Conservation (phyloP, 257 asterid genomes). For the Paulownia fortunei region DNA sequence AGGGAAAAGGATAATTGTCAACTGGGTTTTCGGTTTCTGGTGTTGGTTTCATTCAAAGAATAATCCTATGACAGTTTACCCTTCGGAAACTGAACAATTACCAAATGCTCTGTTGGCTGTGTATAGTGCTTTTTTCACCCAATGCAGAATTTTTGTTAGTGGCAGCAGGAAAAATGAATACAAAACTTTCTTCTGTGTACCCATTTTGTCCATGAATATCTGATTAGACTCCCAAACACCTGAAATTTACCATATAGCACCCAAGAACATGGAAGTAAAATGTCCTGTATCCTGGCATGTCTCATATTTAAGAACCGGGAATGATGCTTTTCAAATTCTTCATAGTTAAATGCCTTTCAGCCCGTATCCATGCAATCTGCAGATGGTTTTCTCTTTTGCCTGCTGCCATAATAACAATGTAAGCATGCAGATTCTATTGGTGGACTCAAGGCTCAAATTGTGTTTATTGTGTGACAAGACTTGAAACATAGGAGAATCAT, state of each 20-base stretch:
- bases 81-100: conserved; percentile 22
- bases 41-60: conserved; percentile 26
- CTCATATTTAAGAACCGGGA: conserved; percentile 38
- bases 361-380: conserved; percentile 43
- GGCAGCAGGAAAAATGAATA: conserved; percentile 30
- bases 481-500: conserved; percentile 49
- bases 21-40: conserved; percentile 28
- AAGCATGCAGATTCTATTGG: conserved; percentile 58
- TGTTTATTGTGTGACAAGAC: conserved; percentile 54
- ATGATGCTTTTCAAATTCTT: conserved; percentile 40
- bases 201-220: conserved; percentile 37
- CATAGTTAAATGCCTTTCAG: conserved; percentile 47
- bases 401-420: conserved; percentile 46
- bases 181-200: conserved; percentile 19
- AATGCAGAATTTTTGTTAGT: conserved; percentile 9
- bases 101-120: conserved; percentile 30
- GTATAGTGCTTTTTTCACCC: conserved; percentile 23
- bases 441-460: conserved; percentile 44
- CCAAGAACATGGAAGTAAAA: conserved; percentile 35
- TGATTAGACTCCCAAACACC: conserved; percentile 33
- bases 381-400: conserved; percentile 43
- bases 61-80: conserved; percentile 9
- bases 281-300: conserved; percentile 40
- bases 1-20: not conserved
- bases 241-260: conserved; percentile 34